Base-by-base conservation (phyloP, 805 yeast species). In the Yarrowia sp. region DNA sequence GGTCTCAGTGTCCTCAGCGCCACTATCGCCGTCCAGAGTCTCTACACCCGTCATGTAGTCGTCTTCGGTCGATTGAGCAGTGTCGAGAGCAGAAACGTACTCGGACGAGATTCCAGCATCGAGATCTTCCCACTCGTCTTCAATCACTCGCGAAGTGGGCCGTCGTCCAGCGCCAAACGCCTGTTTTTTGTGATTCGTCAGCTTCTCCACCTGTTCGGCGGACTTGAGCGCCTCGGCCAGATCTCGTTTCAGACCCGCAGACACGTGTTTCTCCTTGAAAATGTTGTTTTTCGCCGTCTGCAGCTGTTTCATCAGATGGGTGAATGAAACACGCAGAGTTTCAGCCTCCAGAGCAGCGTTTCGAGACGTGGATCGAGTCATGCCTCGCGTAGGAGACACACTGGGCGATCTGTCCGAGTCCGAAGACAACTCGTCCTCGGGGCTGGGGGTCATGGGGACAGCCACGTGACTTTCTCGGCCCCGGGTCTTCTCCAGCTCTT, bases 281-380 rank as follows among this genome's bases (percentile, higher is more conserved):
- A 85, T 73, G 2, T 82, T 79, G 20, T 81, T 78, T 74, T 89
- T 83, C 70, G 89, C 80, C 72, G 83, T 87, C n/a, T 85, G 78
- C 58, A 90, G 86, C 2, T 86, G 83, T 69, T 83, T 81, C 72
- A 87, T 85, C 5, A 93, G 89, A 76, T 84, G 90, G 17, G 82
- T 80, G 71, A 91, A 80, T 30, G 90, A 87, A 0, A 89, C 83
- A 70, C 83, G 82, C 70, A 89, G 77, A 0, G 92, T 87, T 73
- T 90, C 93, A 2, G 84, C 78, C 73, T 89, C 91, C 50, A 89
- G 72, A n/a, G 70, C 74, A 14, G 74, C 68, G 66, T 75, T 58
- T 58, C 64, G 49, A 17, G 64, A 58, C 6, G 64, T 33, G 33
- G 34, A 12, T n/a, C 64, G 49, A 6, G 36, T 24, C 50, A 43